Percentiles rank a stretch among this genome's conserved stretches.
These are phyloP conservation scores for Vitis riparia DNA, from an alignment of 164 flowering plant genomes.

Conservation along the genomic window DNA sequence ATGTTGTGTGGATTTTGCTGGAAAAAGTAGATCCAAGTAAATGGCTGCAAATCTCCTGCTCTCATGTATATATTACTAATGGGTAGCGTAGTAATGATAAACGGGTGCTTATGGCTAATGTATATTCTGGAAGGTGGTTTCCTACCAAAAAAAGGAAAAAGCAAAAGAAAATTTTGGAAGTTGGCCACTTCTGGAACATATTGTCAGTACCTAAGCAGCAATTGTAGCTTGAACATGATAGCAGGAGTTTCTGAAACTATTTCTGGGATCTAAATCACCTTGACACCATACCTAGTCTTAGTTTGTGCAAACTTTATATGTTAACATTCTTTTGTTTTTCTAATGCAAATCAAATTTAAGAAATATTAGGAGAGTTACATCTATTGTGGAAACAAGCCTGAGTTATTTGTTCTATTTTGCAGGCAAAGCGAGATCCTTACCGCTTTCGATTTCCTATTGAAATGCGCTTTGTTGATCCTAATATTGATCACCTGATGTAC, in stretches of 20 bases:
- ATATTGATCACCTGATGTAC: conserved; percentile 93
- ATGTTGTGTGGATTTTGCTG: no score
- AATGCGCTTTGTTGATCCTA: conserved; percentile 92
- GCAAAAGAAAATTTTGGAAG: no score
- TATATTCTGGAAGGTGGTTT: no score
- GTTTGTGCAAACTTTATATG: background rate
- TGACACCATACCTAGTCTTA: background rate
- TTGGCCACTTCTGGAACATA: background rate
- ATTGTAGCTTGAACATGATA: background rate
- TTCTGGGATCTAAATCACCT: background rate
- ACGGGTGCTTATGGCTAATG: no score
- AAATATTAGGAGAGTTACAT: conserved; percentile 5
- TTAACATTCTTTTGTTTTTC: background rate
- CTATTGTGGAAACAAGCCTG: background rate
- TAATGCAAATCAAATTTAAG: no score
- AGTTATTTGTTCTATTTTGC: conserved; percentile 31
- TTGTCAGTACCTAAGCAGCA: background rate
- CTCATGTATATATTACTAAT: no score
- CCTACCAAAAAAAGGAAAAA: no score
- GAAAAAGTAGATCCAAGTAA: no score
- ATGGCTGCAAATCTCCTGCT: no score
- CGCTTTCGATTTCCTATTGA: conserved; percentile 94
- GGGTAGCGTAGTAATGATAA: no score
- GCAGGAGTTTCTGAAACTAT: background rate
- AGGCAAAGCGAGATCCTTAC: conserved; percentile 98